phyloP scores from a whole-genome alignment of 805 yeast species.

The Kodamaea hsintzibuensis region DNA sequence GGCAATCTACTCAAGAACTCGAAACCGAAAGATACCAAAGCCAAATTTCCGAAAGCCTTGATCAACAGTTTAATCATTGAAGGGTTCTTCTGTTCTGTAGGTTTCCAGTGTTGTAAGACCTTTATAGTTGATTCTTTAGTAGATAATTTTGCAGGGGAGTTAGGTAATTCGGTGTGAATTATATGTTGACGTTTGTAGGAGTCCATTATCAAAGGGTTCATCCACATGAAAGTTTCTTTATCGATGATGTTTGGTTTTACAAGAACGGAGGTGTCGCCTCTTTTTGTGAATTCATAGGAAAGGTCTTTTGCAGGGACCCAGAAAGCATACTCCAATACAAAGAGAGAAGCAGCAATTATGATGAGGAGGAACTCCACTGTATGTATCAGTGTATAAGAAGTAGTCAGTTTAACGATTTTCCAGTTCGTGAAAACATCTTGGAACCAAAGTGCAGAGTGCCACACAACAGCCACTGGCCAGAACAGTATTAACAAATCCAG shows the following conservation, averaged over 20 bases:
- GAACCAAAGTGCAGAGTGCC: conserved; percentile 22
- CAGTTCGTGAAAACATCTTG: conserved; percentile 29
- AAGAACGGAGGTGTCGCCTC: conserved; percentile 18
- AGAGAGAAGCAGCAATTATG: conserved; percentile 30
- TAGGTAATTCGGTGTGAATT: conserved; percentile 33
- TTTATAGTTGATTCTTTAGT: conserved; percentile 19
- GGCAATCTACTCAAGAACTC: conserved; percentile 25
- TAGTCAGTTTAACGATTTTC: conserved; percentile 18
- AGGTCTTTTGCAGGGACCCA: conserved; percentile 46
- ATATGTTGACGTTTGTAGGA: conserved; percentile 41
- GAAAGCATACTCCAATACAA: conserved; percentile 37
- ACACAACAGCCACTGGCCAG: conserved; percentile 27
- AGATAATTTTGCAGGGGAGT: conserved; percentile 26
- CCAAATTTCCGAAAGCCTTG: conserved; percentile 28
- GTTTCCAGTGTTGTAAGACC: conserved; percentile 19
- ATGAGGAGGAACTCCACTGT: conserved; percentile 28
- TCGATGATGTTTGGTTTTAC: conserved; percentile 35
- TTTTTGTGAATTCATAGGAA: conserved; percentile 24
- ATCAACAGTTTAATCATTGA: conserved; percentile 20
- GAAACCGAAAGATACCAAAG: conserved; percentile 21
- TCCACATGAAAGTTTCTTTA: conserved; percentile 46
- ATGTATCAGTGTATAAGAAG: conserved; percentile 3
- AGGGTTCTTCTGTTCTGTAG: conserved; percentile 8
- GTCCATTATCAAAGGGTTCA: conserved; percentile 44
- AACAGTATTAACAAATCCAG: conserved; percentile 24